Evolutionary conservation across 352 stramenopile species (phyloP).

Genomic region (Globisporangium spinosum): DNA sequence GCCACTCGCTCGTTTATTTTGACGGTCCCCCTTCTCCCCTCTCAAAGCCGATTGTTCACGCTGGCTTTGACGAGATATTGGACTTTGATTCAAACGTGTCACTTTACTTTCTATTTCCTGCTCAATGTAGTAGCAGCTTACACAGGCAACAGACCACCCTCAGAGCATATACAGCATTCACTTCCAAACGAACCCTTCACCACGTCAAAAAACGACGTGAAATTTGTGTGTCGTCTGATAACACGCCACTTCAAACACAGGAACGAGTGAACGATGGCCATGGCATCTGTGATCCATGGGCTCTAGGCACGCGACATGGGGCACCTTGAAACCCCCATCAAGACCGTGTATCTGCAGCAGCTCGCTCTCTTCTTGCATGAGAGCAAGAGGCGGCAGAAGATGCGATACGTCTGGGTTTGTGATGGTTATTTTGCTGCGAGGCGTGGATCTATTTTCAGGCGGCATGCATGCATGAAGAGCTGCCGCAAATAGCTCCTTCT

Average conservation of each 20-base stretch:
- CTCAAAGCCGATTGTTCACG: background rate
- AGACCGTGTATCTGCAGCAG: too few relatives aligned
- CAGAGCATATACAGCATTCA: background rate
- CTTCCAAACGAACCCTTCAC: background rate
- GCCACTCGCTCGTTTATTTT: constrained; percentile 12
- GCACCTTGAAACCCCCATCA: too few relatives aligned
- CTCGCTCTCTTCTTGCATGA: background rate
- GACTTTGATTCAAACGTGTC: background rate
- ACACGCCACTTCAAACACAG: background rate
- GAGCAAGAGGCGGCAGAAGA: background rate
- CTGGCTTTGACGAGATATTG: background rate
- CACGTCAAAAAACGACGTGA: background rate
- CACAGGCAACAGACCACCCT: background rate
- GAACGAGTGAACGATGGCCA: background rate
- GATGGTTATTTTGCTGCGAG: constrained; percentile 7
- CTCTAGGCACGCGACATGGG: background rate
- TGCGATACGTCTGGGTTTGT: background rate
- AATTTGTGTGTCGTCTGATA: background rate
- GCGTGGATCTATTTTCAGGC: background rate
- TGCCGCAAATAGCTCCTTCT: background rate
- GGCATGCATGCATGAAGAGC: background rate
- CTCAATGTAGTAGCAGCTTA: background rate
- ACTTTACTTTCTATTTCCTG: background rate
- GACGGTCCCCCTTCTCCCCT: background rate
- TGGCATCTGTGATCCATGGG: background rate